Evolutionary conservation across 163 green algal genomes (phyloP).

Genomic region (Chloroidium sp.): DNA sequence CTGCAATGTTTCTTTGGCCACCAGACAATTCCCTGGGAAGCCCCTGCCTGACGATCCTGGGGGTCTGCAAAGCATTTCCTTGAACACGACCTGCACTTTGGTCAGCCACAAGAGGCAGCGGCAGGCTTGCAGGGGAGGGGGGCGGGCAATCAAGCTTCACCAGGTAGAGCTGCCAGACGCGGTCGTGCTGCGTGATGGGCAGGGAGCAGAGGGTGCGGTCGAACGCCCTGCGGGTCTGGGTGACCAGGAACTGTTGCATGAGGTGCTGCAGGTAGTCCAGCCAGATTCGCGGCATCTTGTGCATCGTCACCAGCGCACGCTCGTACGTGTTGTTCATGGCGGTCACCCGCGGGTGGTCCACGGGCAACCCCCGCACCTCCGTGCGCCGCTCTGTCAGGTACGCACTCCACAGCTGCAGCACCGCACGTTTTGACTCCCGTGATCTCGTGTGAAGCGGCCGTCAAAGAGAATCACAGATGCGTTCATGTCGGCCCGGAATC

Average conservation of each 20-base stretch:
- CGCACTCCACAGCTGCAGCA: slow-evolving; percentile 77
- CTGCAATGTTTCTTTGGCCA: too few species aligned
- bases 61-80: too few species aligned
- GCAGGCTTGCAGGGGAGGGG: too few species aligned
- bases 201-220: slow-evolving; percentile 85
- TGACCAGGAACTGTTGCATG: slow-evolving; percentile 64
- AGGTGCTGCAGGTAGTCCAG: slow-evolving; percentile 85
- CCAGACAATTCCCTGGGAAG: too few species aligned
- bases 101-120: too few species aligned
- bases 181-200: slow-evolving; percentile 95
- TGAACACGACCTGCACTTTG: too few species aligned
- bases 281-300: slow-evolving; percentile 98
- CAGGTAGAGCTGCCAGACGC: slow-evolving; percentile 92
- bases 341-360: slow-evolving; percentile 27
- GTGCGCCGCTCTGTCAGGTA: slow-evolving; percentile 77
- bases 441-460: not conserved
- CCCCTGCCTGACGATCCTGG: too few species aligned
- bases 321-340: slow-evolving; percentile 90
- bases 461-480: not conserved
- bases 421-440: not conserved
- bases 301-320: slow-evolving; percentile 90
- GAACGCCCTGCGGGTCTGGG: slow-evolving; percentile 62
- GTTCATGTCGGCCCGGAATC: too few species aligned
- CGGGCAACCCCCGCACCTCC: slow-evolving; percentile 50
- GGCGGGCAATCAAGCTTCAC: slow-evolving; percentile 13